Evolutionary conservation across 1,284 basidiomycete genomes (phyloP).

Genomic region (Filobasidium uniguttulatum): DNA sequence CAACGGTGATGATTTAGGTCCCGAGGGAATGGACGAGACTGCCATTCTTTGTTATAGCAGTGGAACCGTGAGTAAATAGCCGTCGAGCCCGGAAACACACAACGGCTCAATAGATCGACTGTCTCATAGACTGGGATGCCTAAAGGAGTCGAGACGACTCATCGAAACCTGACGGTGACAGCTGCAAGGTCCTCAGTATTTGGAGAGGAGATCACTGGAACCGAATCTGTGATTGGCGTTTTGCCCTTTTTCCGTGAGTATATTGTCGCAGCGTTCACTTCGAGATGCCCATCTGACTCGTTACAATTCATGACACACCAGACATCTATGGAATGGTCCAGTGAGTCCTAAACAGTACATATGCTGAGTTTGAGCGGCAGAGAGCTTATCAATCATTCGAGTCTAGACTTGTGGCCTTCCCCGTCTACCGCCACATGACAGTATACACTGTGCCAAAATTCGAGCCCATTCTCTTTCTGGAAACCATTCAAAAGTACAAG

Average conservation of each 20-base stretch:
- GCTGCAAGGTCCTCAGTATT: too few species aligned
- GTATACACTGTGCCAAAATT: constrained; percentile 58
- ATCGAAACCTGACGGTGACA: constrained; percentile 9
- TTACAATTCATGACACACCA: too few species aligned
- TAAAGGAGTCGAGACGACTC: constrained; percentile 10
- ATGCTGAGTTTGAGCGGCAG: too few species aligned
- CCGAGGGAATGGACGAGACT: constrained; percentile 14
- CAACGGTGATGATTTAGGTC: constrained; percentile 1
- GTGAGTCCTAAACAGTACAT: constrained; percentile 5
- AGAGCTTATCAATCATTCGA: too few species aligned
- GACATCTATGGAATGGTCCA: constrained; percentile 35
- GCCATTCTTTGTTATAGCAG: constrained; percentile 19
- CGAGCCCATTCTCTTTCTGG: constrained; percentile 43
- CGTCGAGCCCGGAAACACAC: too few species aligned
- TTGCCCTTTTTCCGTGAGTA: constrained; percentile 43
- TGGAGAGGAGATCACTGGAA: constrained; percentile 25
- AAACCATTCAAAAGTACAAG: constrained; percentile 54
- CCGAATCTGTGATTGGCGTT: constrained; percentile 42
- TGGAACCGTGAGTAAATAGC: constrained; percentile 21
- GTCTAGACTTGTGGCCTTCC: too few species aligned
- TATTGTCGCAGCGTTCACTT: too few species aligned
- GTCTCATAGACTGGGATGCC: constrained; percentile 11
- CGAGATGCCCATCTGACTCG: too few species aligned
- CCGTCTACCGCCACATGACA: too few species aligned
- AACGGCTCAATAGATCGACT: too few species aligned